These are phyloP conservation scores for Zymoseptoria pseudotritici DNA, from an alignment of 2,329 filamentous ascomycete species.

Conservation along the genomic window DNA sequence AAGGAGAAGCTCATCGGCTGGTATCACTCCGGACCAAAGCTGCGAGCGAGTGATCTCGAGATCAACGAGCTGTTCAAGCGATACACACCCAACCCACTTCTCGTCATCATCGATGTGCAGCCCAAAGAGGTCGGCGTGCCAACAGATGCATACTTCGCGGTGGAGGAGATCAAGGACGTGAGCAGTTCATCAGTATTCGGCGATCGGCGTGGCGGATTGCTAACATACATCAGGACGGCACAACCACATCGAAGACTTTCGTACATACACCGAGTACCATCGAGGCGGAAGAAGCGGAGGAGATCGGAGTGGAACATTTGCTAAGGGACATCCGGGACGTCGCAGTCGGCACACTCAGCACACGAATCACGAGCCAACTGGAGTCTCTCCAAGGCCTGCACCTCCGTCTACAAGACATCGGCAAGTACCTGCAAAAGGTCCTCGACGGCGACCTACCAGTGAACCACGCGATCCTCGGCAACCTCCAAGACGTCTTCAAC, in stretches of 20 bases:
- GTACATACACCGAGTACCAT: slow-evolving; percentile 98
- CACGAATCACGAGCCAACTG: slow-evolving; percentile 92
- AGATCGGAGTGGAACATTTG: slow-evolving; percentile 96
- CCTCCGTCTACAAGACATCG: slow-evolving; percentile 88
- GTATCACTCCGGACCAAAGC: slow-evolving; percentile 97
- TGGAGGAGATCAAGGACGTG: slow-evolving; percentile 99
- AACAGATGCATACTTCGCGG: slow-evolving; percentile 97
- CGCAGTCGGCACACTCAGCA: slow-evolving; percentile 91
- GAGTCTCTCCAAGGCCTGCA: slow-evolving; percentile 96
- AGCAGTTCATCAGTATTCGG: slow-evolving; percentile 5
- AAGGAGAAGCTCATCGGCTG: slow-evolving; percentile 98
- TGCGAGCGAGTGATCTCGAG: slow-evolving; percentile 91
- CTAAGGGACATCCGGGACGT: slow-evolving; percentile 97
- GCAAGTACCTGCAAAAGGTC: slow-evolving; percentile 91
- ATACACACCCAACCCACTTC: slow-evolving; percentile 91
- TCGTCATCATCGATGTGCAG: slow-evolving; percentile 98
- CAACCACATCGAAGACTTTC: slow-evolving; percentile 92
- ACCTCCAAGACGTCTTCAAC: slow-evolving; percentile 99
- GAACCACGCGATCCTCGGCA: slow-evolving; percentile 94
- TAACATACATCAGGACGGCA: slow-evolving; percentile 66
- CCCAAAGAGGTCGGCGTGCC: slow-evolving; percentile 96
- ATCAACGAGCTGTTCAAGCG: slow-evolving; percentile 99
- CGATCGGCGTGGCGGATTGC: slow-evolving; percentile 3
- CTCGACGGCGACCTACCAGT: slow-evolving; percentile 86
- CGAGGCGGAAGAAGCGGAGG: slow-evolving; percentile 96